A percentile compares a stretch with the other conserved stretches of the same genome.
phyloP scores from a whole-genome alignment of 306 rosid species.

The Arachis hypogaea region DNA sequence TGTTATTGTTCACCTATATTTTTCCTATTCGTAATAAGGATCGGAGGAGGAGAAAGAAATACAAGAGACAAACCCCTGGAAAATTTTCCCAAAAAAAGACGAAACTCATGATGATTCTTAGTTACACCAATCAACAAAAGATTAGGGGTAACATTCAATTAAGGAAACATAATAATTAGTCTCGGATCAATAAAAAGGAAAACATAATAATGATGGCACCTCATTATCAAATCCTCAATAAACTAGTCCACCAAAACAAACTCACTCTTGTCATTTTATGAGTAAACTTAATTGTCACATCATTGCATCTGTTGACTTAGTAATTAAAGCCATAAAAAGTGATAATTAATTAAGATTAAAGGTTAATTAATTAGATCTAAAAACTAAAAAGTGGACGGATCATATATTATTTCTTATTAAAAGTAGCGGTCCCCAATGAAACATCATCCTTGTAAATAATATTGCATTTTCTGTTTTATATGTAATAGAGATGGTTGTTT shows the following conservation, averaged over 20 bases:
- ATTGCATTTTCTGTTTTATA: too few relatives aligned
- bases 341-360: too few relatives aligned
- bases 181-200: constrained; percentile 39
- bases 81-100: neutral
- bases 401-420: too few relatives aligned
- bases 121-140: constrained; percentile 37
- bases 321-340: too few relatives aligned
- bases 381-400: too few relatives aligned
- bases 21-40: too few relatives aligned
- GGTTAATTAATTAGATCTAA: too few relatives aligned
- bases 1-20: too few relatives aligned
- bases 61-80: neutral
- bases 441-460: too few relatives aligned
- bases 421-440: too few relatives aligned
- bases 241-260: neutral
- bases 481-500: too few relatives aligned
- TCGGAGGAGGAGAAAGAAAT: neutral
- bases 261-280: neutral
- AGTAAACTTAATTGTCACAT: too few relatives aligned
- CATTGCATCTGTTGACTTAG: neutral
- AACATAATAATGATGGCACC: constrained; percentile 22
- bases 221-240: neutral
- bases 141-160: constrained; percentile 31
- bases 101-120: constrained; percentile 16
- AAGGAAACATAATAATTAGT: constrained; percentile 40